A percentile compares a stretch with the other conserved stretches of the same genome.
Conservation (phyloP, 495 filamentous ascomycete species). For the Neurospora sp. region DNA sequence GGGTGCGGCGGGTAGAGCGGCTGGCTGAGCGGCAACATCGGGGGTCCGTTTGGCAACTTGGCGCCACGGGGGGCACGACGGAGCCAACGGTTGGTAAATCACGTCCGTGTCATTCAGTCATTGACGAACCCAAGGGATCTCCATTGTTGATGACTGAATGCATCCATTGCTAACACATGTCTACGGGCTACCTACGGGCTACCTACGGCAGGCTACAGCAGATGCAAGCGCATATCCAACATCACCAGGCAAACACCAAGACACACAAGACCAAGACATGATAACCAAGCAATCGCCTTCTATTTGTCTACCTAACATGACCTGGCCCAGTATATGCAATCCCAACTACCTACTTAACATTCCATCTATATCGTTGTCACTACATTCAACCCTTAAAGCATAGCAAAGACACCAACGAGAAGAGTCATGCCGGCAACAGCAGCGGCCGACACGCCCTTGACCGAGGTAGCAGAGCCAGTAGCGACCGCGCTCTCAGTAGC, state of each 20-base stretch:
- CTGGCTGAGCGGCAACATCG: neutral
- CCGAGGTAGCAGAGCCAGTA: constrained; percentile 4
- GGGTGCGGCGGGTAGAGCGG: neutral
- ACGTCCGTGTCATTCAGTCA: neutral
- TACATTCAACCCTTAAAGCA: constrained; percentile 7
- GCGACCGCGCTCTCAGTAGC: neutral
- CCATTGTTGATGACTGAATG: neutral
- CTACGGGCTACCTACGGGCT: neutral
- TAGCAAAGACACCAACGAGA: constrained; percentile 15
- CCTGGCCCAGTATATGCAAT: neutral
- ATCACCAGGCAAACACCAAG: neutral
- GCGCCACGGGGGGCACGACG: neutral
- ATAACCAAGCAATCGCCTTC: neutral
- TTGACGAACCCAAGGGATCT: neutral
- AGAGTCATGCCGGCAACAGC: constrained; percentile 11
- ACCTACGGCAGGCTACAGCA: neutral
- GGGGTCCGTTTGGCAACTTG: neutral
- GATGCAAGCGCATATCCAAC: neutral
- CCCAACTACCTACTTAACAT: neutral
- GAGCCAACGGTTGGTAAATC: neutral
- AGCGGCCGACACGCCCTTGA: constrained; percentile 8
- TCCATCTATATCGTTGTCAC: neutral
- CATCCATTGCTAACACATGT: neutral
- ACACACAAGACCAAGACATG: neutral
- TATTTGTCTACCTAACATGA: neutral